phyloP scores from a whole-genome alignment of 495 filamentous ascomycete species.

The Aspergillus homomorphus region DNA sequence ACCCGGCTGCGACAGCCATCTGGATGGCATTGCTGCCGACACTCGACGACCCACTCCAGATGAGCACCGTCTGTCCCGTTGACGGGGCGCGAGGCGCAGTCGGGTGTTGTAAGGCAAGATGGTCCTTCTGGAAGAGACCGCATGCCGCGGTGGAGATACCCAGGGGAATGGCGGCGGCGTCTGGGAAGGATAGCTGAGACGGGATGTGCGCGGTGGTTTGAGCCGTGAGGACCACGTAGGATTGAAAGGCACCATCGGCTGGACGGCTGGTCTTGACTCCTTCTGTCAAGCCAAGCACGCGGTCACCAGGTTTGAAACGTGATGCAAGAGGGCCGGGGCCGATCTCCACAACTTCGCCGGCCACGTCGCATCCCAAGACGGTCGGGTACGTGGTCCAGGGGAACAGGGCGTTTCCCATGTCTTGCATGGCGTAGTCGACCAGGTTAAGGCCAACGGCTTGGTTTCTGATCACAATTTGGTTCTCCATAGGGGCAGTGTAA shows the following conservation, averaged over 20 bases:
- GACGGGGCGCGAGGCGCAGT: slow-evolving; percentile 20
- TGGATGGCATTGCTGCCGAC: slow-evolving; percentile 60
- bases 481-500: slow-evolving; percentile 26
- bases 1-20: slow-evolving; percentile 54
- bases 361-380: slow-evolving; percentile 53
- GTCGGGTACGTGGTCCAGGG: slow-evolving; percentile 40
- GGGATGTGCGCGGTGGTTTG: slow-evolving; percentile 6
- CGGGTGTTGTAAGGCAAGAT: slow-evolving; percentile 42
- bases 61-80: slow-evolving; percentile 42
- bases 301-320: slow-evolving; percentile 25
- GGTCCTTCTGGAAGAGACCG: slow-evolving; percentile 47
- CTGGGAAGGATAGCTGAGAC: slow-evolving; percentile 15
- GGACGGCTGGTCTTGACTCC: slow-evolving; percentile 6
- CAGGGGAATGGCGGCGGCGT: slow-evolving; percentile 41
- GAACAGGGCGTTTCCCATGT: slow-evolving; percentile 17
- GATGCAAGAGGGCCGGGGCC: slow-evolving; percentile 34
- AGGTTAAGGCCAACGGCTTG: slow-evolving; percentile 45
- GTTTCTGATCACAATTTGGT: slow-evolving; percentile 41
- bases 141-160: slow-evolving; percentile 48
- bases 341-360: slow-evolving; percentile 52
- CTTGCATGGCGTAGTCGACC: slow-evolving; percentile 47
- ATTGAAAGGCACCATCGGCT: slow-evolving; percentile 26
- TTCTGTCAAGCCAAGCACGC: slow-evolving; percentile 20
- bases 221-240: slow-evolving; percentile 18
- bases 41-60: slow-evolving; percentile 59